Conservation (phyloP, 768 basidiomycete genomes). For the Agaricus subrufescens region DNA sequence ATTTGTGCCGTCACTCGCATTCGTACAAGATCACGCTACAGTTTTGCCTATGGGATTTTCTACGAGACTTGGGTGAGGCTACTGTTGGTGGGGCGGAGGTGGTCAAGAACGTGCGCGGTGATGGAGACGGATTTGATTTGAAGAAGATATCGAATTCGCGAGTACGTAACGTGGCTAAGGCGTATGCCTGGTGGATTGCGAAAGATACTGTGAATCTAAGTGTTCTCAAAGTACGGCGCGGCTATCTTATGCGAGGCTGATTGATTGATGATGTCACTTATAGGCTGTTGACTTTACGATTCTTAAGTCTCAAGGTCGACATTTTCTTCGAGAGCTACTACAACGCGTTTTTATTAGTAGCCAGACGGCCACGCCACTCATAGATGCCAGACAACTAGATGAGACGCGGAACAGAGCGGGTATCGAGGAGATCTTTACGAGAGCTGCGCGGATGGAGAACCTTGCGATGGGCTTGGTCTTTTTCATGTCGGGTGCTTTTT, state of each 20-base stretch:
- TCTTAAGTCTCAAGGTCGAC: slow-evolving; percentile 56
- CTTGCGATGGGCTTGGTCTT: slow-evolving; percentile 75
- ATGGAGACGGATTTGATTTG: slow-evolving; percentile 39
- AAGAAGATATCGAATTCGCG: slow-evolving; percentile 54
- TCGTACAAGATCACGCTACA: slow-evolving; percentile 90
- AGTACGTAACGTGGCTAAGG: slow-evolving; percentile 70
- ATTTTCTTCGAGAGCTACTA: slow-evolving; percentile 72
- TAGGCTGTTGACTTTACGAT: slow-evolving; percentile 86
- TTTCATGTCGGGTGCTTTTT: slow-evolving; percentile 50
- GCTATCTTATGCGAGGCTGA: neutral
- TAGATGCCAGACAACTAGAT: slow-evolving; percentile 33
- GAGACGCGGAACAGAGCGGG: slow-evolving; percentile 49
- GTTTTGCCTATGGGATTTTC: slow-evolving; percentile 94
- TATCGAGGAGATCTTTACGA: slow-evolving; percentile 78
- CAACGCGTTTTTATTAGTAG: slow-evolving; percentile 65
- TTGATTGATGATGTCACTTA: neutral
- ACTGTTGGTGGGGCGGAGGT: slow-evolving; percentile 77
- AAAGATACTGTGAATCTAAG: slow-evolving; percentile 72
- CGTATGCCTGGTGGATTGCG: slow-evolving; percentile 91
- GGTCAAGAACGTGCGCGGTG: slow-evolving; percentile 57
- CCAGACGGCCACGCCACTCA: slow-evolving; percentile 67
- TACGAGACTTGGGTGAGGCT: slow-evolving; percentile 85
- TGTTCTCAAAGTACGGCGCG: slow-evolving; percentile 68
- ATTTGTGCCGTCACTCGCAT: slow-evolving; percentile 75
- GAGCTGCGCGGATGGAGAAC: slow-evolving; percentile 57